Conservation (phyloP, 495 filamentous ascomycete genomes). For the Chlorociboria aeruginascens region DNA sequence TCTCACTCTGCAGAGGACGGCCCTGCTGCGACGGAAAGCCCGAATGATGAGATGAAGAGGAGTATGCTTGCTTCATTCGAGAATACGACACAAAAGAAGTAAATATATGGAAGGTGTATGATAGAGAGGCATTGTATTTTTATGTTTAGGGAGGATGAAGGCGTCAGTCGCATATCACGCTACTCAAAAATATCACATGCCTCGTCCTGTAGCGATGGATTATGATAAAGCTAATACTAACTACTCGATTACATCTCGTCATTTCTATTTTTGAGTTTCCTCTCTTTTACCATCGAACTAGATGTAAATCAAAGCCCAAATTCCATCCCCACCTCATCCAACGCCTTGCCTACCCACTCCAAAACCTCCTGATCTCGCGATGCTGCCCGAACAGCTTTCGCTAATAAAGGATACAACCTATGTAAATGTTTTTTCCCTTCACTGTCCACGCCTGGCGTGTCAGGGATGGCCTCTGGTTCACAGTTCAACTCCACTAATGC, state of each 20-base stretch:
- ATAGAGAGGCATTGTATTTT: background rate
- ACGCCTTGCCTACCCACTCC: slow-evolving; percentile 40
- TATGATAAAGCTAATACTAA: background rate
- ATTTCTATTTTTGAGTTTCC: background rate
- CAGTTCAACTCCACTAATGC: slow-evolving; percentile 52
- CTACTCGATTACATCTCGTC: background rate
- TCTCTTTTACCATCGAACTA: background rate
- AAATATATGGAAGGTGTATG: background rate
- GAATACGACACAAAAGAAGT: slow-evolving; percentile 32
- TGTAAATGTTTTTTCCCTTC: slow-evolving; percentile 58
- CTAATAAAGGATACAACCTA: slow-evolving; percentile 71
- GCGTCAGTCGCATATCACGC: background rate
- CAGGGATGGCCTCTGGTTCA: slow-evolving; percentile 60
- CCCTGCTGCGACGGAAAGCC: slow-evolving; percentile 10
- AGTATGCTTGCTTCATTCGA: slow-evolving; percentile 43
- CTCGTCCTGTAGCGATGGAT: background rate
- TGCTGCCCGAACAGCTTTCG: slow-evolving; percentile 56
- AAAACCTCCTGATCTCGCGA: slow-evolving; percentile 51
- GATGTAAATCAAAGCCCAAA: slow-evolving; percentile 33
- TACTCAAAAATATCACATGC: too few relatives aligned
- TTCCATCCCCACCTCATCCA: slow-evolving; percentile 56
- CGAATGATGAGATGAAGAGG: slow-evolving; percentile 33
- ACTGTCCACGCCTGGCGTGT: slow-evolving; percentile 41
- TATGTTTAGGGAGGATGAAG: background rate
- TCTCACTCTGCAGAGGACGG: slow-evolving; percentile 14